Base-by-base conservation (phyloP, 106 monocot species). In the Gastrodia elata region DNA sequence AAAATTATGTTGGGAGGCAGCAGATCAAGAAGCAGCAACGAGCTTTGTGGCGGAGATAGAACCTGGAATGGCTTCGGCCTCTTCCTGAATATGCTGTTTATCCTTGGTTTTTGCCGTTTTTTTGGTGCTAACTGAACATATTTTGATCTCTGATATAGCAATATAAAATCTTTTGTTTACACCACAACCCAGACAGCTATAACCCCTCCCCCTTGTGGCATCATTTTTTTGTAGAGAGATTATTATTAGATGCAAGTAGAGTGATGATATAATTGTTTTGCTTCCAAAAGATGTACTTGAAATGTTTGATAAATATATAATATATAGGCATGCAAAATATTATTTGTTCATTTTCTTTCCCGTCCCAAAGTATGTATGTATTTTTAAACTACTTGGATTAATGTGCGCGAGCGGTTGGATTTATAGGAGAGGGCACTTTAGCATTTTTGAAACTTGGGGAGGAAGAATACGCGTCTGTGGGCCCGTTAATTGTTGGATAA, bases 1-100 rank as follows among this genome's bases (percentile, higher is more conserved):
- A 8, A 76, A 72, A n/a, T 38, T 83, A 55, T 65, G 18, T 18
- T 83, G 83, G 83, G 79, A 76, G 64, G 67, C 37, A 37, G 36
- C 67, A 16, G 67, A 67, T 8, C 26, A 67, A 37, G 37, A 67
- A 67, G 28, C 1, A 11, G 36, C 18, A 37, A 18, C 25, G 34
- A 64, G 67, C 67, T 67, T 72, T 32, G 76, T 41, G 9, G 7
- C 75, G 6, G 75, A 75, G 39, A 24, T 77, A 20, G 75, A 76
- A 8, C 44, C 74, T 24, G 75, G 78, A 11, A 59, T 82, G 46
- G 70, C 82, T 38, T 78, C 78, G 41, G 77, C 77, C 22, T 77
- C 77, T 33, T 64, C 1, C 30, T 67, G 67, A 67, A 22, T 8
- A 8, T 26, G 41, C 30, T 20, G 0, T 16, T 27, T 58, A n/a